Percentiles rank a stretch among this genome's conserved stretches.
Conservation (phyloP, 495 filamentous ascomycete species). For the Alectoria sarmentosa region DNA sequence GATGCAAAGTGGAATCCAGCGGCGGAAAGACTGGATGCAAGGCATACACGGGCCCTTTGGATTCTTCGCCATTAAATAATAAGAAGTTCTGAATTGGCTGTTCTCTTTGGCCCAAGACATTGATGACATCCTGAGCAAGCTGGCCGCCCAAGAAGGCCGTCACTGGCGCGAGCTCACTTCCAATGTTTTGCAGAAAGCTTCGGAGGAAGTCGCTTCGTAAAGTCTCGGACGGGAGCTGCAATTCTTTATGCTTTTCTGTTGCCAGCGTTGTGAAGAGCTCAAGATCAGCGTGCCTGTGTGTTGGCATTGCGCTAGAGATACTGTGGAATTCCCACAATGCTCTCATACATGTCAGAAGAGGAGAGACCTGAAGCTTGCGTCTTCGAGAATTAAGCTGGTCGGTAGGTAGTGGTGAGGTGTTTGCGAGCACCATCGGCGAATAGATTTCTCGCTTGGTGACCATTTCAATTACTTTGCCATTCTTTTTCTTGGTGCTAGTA, state of each 20-base stretch:
- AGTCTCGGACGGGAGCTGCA: constrained; percentile 69
- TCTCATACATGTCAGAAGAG: constrained; percentile 72
- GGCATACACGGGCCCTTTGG: constrained; percentile 69
- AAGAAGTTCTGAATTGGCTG: constrained; percentile 95
- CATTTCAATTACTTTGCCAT: constrained; percentile 69
- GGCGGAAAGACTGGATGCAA: constrained; percentile 63
- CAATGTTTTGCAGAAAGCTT: constrained; percentile 73
- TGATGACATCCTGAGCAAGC: constrained; percentile 94
- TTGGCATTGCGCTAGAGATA: constrained; percentile 48
- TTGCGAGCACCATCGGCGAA: constrained; percentile 71
- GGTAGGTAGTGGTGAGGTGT: constrained; percentile 63
- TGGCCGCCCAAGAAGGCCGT: constrained; percentile 84
- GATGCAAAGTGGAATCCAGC: constrained; percentile 19
- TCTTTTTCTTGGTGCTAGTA: constrained; percentile 64
- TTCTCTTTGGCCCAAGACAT: constrained; percentile 80
- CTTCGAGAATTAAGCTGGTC: constrained; percentile 59
- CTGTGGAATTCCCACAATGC: constrained; percentile 74
- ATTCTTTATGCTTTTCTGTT: constrained; percentile 62
- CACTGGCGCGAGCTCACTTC: constrained; percentile 75
- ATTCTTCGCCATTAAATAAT: constrained; percentile 79
- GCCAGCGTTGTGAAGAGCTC: constrained; percentile 69
- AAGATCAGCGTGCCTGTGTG: constrained; percentile 51
- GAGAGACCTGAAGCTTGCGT: constrained; percentile 66
- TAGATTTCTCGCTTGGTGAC: constrained; percentile 90
- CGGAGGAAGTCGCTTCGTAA: constrained; percentile 74